These are phyloP conservation scores for Baffinella frigidus DNA, from an alignment of 208 protist species.

Conservation along the genomic window DNA sequence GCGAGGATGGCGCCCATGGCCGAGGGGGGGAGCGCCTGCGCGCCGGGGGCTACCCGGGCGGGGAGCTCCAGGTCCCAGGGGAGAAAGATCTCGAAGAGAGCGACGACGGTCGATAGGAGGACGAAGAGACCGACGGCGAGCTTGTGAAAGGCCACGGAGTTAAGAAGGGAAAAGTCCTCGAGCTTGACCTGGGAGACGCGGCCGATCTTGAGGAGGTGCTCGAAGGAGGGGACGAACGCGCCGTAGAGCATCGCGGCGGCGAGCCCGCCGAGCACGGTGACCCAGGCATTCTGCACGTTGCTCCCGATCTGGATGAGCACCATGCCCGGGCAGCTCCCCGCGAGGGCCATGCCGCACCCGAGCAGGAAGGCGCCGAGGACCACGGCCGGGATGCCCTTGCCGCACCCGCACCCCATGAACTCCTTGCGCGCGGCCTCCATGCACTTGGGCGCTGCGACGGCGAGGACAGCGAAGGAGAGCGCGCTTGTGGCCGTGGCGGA, in stretches of 20 bases:
- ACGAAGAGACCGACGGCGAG: background rate
- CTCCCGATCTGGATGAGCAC: slow-evolving; percentile 11
- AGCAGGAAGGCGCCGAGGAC: background rate
- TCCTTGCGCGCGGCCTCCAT: background rate
- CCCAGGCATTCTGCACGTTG: background rate
- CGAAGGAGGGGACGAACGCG: background rate
- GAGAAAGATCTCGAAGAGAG: background rate
- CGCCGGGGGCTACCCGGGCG: background rate
- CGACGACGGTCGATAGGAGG: background rate
- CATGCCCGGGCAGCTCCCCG: slow-evolving; percentile 44
- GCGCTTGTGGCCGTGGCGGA: background rate
- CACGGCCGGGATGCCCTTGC: background rate
- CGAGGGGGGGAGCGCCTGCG: background rate
- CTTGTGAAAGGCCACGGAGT: background rate
- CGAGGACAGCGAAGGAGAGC: slow-evolving; percentile 4
- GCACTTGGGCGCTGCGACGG: background rate
- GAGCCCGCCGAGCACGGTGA: background rate
- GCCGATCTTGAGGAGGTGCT: background rate
- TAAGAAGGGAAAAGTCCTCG: background rate
- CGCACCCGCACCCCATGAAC: background rate
- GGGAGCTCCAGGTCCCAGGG: background rate
- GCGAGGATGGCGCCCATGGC: background rate
- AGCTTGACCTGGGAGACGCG: slow-evolving; percentile 1
- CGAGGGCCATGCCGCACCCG: slow-evolving; percentile 24
- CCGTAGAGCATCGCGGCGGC: background rate